Evolutionary conservation across 805 yeast genomes (phyloP).

Genomic region (Nakazawaea sp.): DNA sequence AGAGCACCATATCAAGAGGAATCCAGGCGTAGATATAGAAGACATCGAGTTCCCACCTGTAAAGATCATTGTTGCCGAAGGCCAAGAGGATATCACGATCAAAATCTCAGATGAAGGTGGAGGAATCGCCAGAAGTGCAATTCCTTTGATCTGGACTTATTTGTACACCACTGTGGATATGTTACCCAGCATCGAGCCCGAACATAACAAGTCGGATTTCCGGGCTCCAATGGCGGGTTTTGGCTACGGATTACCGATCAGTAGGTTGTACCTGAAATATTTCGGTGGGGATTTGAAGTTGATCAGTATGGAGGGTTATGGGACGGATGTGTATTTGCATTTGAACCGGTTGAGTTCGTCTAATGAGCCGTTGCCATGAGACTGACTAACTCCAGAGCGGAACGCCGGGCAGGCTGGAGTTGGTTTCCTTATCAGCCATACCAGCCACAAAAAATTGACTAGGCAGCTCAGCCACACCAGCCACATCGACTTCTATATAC

Average conservation of each 20-base stretch:
- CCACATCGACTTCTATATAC: too few species aligned
- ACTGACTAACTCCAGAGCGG: too few species aligned
- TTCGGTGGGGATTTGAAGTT: constrained; percentile 87
- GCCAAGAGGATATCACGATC: constrained; percentile 84
- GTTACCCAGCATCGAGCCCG: constrained; percentile 59
- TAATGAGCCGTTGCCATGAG: constrained; percentile 57
- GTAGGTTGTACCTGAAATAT: constrained; percentile 79
- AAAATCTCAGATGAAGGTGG: constrained; percentile 93
- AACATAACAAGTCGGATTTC: constrained; percentile 53
- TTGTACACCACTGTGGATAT: constrained; percentile 81
- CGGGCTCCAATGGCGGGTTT: constrained; percentile 93
- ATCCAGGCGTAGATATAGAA: constrained; percentile 42
- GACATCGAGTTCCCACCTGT: constrained; percentile 77
- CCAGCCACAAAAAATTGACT: too few species aligned
- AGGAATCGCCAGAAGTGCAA: constrained; percentile 79
- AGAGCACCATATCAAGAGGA: constrained; percentile 61
- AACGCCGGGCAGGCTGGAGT: too few species aligned
- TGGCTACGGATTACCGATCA: constrained; percentile 86
- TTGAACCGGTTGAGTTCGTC: constrained; percentile 71
- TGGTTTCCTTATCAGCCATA: too few species aligned
- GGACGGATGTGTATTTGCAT: constrained; percentile 88
- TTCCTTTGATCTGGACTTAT: constrained; percentile 86
- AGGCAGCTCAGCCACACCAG: too few species aligned
- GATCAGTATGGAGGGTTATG: constrained; percentile 90
- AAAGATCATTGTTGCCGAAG: constrained; percentile 81